Evolutionary conservation across 768 basidiomycete genomes (phyloP).

Genomic region (Boletus rubescentipes): DNA sequence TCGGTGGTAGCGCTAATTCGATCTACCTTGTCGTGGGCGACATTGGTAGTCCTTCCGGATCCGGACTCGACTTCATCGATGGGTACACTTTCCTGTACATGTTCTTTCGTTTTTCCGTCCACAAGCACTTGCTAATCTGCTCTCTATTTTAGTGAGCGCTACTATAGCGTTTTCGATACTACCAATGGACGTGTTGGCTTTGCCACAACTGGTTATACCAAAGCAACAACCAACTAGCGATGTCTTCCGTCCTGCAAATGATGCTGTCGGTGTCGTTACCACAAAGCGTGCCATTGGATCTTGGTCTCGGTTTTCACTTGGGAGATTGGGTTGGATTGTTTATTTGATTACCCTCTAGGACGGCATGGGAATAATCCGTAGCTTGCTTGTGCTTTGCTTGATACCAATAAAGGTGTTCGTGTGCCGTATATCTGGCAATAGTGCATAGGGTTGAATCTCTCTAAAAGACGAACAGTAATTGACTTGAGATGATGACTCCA

Average conservation of each 20-base stretch:
- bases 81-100: slow-evolving; percentile 20
- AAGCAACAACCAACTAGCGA: neutral
- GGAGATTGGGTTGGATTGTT: too few species aligned
- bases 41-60: slow-evolving; percentile 12
- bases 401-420: neutral
- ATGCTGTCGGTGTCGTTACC: neutral
- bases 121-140: neutral
- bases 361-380: neutral
- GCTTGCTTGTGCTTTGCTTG: neutral
- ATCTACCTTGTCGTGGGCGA: slow-evolving; percentile 33
- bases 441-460: too few species aligned
- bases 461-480: too few species aligned
- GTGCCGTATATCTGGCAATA: too few species aligned
- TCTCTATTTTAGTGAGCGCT: slow-evolving; percentile 19
- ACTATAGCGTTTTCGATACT: slow-evolving; percentile 38
- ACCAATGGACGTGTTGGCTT: slow-evolving; percentile 7
- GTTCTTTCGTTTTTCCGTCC: neutral
- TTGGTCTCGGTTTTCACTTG: neutral
- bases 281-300: neutral
- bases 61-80: slow-evolving; percentile 25
- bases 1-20: slow-evolving; percentile 25
- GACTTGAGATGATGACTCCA: too few species aligned
- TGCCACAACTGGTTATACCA: slow-evolving; percentile 3
- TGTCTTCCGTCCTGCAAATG: neutral
- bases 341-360: too few species aligned